Conservation (phyloP, 441 rosid species). For the Mallotus japonicus region DNA sequence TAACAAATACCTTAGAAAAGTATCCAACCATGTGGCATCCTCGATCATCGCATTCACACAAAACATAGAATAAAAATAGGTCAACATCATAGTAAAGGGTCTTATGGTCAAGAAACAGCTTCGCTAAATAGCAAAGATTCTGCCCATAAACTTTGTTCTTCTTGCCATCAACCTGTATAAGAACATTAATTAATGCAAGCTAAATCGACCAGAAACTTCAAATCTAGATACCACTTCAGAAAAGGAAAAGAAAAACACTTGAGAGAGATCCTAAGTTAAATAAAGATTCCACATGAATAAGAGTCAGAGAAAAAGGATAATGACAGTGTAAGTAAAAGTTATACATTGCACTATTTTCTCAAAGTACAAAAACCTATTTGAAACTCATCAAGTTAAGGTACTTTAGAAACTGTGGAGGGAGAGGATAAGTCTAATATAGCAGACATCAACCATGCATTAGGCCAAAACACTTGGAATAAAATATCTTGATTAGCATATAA, state of each 20-base stretch:
- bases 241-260: not conserved
- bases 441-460: not conserved
- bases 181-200: constrained; percentile 20
- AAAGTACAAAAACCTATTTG: not conserved
- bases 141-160: constrained; percentile 99
- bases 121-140: constrained; percentile 96
- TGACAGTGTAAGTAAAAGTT: not conserved
- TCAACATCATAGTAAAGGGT: constrained; percentile 98
- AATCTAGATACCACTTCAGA: not conserved
- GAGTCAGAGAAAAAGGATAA: not conserved
- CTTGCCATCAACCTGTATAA: constrained; percentile 89
- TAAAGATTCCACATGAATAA: not conserved
- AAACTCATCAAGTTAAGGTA: not conserved
- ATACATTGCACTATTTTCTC: not conserved
- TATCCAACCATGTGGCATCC: constrained; percentile 99
- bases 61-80: constrained; percentile 82
- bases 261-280: not conserved
- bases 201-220: constrained; percentile 15
- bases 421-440: not conserved
- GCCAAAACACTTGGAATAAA: not conserved
- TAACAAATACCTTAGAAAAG: constrained; percentile 78
- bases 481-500: not conserved
- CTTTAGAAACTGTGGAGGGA: not conserved
- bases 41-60: constrained; percentile 98
- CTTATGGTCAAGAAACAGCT: constrained; percentile 97